These are phyloP conservation scores for Wallacemonas sp. DNA, from an alignment of 208 protist genomes.

Conservation along the genomic window DNA sequence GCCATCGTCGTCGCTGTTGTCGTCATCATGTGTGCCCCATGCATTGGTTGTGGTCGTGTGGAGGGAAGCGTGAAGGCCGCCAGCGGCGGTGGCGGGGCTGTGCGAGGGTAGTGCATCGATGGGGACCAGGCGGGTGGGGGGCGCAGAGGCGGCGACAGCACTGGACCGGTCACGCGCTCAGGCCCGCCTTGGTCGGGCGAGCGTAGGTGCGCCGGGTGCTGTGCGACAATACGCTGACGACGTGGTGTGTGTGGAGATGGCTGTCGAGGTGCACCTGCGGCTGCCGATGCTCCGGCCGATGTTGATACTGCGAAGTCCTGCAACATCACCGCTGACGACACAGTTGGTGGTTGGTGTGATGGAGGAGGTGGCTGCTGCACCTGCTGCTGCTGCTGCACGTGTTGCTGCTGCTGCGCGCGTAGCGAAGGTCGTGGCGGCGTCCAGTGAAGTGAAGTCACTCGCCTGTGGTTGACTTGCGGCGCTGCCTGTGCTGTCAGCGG, in stretches of 20 bases:
- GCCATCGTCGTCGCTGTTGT: too few relatives aligned
- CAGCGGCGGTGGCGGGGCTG: not conserved
- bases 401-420: not conserved
- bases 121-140: constrained; percentile 10
- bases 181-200: too few relatives aligned
- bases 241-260: constrained; percentile 7
- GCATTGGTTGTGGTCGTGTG: too few relatives aligned
- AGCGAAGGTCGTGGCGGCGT: not conserved
- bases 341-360: too few relatives aligned
- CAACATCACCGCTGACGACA: too few relatives aligned
- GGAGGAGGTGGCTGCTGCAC: not conserved
- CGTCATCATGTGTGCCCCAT: too few relatives aligned
- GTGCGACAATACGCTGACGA: not conserved
- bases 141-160: not conserved
- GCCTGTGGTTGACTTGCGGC: not conserved
- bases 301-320: too few relatives aligned
- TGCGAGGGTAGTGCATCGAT: not conserved
- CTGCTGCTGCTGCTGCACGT: not conserved
- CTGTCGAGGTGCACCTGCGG: not conserved
- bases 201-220: too few relatives aligned
- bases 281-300: too few relatives aligned
- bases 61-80: too few relatives aligned
- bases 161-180: too few relatives aligned
- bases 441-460: not conserved
- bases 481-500: too few relatives aligned